Evolutionary conservation across 306 rosid species (phyloP).

Genomic region (Delonix regia): DNA sequence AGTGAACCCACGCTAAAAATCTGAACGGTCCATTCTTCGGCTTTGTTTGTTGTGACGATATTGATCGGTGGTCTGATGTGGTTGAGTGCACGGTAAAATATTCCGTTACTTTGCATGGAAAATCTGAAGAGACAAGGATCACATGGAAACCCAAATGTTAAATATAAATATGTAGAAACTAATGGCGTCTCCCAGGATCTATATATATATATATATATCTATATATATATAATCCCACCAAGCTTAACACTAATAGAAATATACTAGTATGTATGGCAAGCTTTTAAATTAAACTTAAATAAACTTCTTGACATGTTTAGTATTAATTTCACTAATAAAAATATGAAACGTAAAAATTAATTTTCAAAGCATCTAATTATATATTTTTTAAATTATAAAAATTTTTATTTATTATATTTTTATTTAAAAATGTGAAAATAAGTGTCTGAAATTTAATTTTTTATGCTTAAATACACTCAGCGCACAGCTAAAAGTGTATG

Average conservation of each 20-base stretch:
- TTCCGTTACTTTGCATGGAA: conserved; percentile 28
- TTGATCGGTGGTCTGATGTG: conserved; percentile 37
- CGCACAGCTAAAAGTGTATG: neutral
- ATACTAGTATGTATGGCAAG: too few relatives aligned
- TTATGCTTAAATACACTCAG: neutral
- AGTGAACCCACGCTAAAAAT: conserved; percentile 34
- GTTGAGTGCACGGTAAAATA: conserved; percentile 16
- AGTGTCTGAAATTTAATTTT: neutral
- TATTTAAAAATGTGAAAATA: neutral
- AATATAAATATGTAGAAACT: conserved; percentile 20
- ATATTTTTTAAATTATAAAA: too few relatives aligned
- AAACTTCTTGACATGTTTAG: neutral
- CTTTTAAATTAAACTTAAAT: neutral
- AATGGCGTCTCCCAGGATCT: neutral
- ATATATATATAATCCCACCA: neutral
- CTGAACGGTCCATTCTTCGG: neutral
- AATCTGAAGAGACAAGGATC: conserved; percentile 45
- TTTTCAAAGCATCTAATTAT: too few relatives aligned
- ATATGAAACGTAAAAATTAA: too few relatives aligned
- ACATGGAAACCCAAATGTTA: conserved; percentile 39
- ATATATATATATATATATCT: neutral
- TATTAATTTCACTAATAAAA: neutral
- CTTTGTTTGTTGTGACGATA: neutral
- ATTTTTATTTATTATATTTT: too few relatives aligned
- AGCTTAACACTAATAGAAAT: too few relatives aligned